Percentiles rank a stretch among this genome's conserved stretches.
These are phyloP conservation scores for Blepharisma stoltei DNA, from an alignment of 73 alveolate genomes.

Conservation along the genomic window DNA sequence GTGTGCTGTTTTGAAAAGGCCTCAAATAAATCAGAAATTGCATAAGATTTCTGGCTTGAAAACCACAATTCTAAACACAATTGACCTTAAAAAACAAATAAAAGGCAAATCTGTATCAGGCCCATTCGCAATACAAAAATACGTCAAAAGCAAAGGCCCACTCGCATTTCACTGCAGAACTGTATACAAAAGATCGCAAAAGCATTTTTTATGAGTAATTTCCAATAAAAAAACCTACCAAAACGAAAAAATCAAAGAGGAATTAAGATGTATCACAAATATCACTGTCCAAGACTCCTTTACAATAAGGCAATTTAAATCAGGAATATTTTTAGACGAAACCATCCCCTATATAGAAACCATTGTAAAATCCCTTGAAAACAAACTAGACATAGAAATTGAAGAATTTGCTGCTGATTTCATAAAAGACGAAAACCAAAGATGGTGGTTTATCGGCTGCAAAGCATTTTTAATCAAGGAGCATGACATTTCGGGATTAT, in stretches of 20 bases:
- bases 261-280: slow-evolving; percentile 77
- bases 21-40: not conserved
- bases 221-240: slow-evolving; percentile 79
- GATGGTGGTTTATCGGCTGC: slow-evolving; percentile 87
- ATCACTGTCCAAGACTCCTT: slow-evolving; percentile 62
- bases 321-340: slow-evolving; percentile 89
- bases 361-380: slow-evolving; percentile 78
- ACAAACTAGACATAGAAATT: slow-evolving; percentile 65
- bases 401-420: slow-evolving; percentile 93
- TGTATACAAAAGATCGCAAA: slow-evolving; percentile 79
- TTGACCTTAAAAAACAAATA: not conserved
- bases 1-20: slow-evolving; percentile 53
- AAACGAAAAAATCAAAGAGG: slow-evolving; percentile 69
- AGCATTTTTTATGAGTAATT: slow-evolving; percentile 76
- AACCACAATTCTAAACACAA: not conserved
- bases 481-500: slow-evolving; percentile 36
- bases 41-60: not conserved
- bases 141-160: slow-evolving; percentile 93
- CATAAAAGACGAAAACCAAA: slow-evolving; percentile 85
- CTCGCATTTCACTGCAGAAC: slow-evolving; percentile 91
- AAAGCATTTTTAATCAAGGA: slow-evolving; percentile 67
- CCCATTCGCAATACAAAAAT: slow-evolving; percentile 75
- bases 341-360: slow-evolving; percentile 72
- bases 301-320: not conserved
- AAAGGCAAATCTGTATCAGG: slow-evolving; percentile 16